phyloP scores from a whole-genome alignment of 2,329 filamentous ascomycete species.

The Escovopsis sp. region DNA sequence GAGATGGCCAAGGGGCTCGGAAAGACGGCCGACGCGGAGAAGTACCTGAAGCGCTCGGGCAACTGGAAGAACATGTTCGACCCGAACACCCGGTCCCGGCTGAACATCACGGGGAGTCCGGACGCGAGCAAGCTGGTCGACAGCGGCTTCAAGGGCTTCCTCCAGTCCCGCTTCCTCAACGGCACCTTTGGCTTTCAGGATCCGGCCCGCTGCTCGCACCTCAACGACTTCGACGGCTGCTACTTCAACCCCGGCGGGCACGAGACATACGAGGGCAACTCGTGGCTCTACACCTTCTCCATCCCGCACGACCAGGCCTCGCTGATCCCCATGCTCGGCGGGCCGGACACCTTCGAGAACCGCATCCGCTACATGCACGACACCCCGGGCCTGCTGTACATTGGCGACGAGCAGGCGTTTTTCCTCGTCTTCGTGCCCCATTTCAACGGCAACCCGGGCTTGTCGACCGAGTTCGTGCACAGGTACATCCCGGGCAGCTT shows the following conservation, averaged over 20 bases:
- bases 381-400: slow-evolving; percentile 46
- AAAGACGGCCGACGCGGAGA: slow-evolving; percentile 34
- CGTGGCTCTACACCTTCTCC: slow-evolving; percentile 59
- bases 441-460: slow-evolving; percentile 49
- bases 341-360: slow-evolving; percentile 37
- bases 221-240: slow-evolving; percentile 30
- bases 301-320: slow-evolving; percentile 31
- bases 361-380: slow-evolving; percentile 52
- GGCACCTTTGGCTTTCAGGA: slow-evolving; percentile 54
- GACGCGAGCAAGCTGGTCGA: slow-evolving; percentile 33
- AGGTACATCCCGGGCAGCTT: slow-evolving; percentile 54
- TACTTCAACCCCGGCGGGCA: slow-evolving; percentile 14
- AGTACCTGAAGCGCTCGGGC: slow-evolving; percentile 44
- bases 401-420: slow-evolving; percentile 48
- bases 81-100: slow-evolving; percentile 12
- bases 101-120: slow-evolving; percentile 26
- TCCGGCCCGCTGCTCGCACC: slow-evolving; percentile 26
- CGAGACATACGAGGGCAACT: slow-evolving; percentile 52
- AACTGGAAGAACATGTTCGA: slow-evolving; percentile 61
- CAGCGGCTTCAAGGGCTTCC: slow-evolving; percentile 38
- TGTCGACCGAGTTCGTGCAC: slow-evolving; percentile 39
- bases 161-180: slow-evolving; percentile 53
- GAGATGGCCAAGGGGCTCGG: slow-evolving; percentile 45
- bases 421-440: slow-evolving; percentile 43
- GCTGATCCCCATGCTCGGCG: slow-evolving; percentile 42